These are phyloP conservation scores for Scleromitrula shiraiana DNA, from an alignment of 2,329 filamentous ascomycete genomes.

Conservation along the genomic window DNA sequence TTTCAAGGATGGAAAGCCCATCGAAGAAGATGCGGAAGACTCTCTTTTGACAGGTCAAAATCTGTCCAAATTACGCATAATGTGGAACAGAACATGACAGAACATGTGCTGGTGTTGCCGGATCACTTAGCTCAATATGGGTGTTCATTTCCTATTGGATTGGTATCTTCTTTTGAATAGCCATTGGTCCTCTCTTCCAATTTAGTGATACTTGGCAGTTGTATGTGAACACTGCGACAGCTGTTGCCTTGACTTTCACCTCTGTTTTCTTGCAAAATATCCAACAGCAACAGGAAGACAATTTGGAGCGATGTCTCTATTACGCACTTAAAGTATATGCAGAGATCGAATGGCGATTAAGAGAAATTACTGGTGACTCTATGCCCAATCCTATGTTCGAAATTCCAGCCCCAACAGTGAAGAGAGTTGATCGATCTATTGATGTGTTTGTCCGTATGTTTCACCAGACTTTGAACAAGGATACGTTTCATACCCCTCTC, in stretches of 20 bases:
- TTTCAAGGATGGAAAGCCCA: conserved; percentile 1
- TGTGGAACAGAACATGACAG: conserved; percentile 10
- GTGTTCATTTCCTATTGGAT: conserved; percentile 14
- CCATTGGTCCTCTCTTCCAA: conserved; percentile 12
- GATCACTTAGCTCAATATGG: conserved; percentile 11
- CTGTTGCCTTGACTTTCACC: conserved; percentile 35
- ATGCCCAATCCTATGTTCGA: conserved; percentile 28
- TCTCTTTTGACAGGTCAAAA: background rate
- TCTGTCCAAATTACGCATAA: background rate
- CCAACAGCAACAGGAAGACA: conserved; percentile 30
- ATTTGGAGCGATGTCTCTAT: conserved; percentile 28
- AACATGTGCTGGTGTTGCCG: conserved; percentile 11
- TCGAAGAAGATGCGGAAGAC: conserved; percentile 2
- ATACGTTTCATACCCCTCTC: no score
- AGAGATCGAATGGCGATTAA: conserved; percentile 29
- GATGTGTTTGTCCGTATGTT: conserved; percentile 36
- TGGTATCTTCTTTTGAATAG: conserved; percentile 14
- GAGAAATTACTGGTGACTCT: conserved; percentile 28
- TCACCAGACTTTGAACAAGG: no score
- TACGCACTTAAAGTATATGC: conserved; percentile 30
- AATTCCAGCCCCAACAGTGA: conserved; percentile 28
- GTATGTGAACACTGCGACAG: conserved; percentile 37
- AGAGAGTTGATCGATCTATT: conserved; percentile 31
- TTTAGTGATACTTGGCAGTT: conserved; percentile 16
- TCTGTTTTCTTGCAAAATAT: conserved; percentile 33